Evolutionary conservation across 2,329 filamentous ascomycete species (phyloP).

Genomic region (Fusarium pseudocircinatum): DNA sequence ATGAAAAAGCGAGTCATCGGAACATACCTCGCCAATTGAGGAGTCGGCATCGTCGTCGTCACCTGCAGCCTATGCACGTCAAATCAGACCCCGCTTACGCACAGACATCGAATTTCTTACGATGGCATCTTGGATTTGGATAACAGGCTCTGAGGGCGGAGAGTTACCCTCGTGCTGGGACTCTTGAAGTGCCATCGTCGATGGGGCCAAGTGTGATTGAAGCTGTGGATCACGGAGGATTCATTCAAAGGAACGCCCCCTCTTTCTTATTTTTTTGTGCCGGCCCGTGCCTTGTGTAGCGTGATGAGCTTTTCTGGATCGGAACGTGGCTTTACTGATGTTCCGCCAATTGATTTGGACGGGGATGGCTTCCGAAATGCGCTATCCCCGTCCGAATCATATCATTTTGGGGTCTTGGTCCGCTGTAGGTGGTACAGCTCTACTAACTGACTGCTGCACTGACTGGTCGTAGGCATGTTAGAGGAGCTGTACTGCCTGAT

Average conservation of each 20-base stretch:
- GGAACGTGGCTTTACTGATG: not conserved
- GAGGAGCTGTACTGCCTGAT: not conserved
- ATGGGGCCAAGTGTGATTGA: not conserved
- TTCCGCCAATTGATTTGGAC: not conserved
- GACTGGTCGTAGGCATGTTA: not conserved
- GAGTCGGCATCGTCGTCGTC: not conserved
- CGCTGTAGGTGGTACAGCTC: rapidly evolving
- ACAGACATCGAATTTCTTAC: not conserved
- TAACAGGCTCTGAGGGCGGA: not conserved
- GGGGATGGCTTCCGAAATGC: not conserved
- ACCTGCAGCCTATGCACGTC: not conserved
- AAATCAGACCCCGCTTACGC: not conserved
- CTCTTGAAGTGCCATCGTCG: not conserved
- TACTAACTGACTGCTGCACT: not conserved
- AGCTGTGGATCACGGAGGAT: not conserved
- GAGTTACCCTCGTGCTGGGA: not conserved
- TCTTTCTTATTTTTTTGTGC: not conserved
- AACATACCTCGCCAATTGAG: not conserved
- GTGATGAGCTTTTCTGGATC: not conserved
- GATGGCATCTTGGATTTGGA: not conserved
- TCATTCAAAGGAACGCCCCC: not conserved
- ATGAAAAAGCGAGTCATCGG: not conserved
- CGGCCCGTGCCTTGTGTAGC: not conserved
- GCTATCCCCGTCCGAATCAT: not conserved
- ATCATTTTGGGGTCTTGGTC: not conserved